These are phyloP conservation scores for Leccinum fuscescens DNA, from an alignment of 1,284 basidiomycete species.

Conservation along the genomic window DNA sequence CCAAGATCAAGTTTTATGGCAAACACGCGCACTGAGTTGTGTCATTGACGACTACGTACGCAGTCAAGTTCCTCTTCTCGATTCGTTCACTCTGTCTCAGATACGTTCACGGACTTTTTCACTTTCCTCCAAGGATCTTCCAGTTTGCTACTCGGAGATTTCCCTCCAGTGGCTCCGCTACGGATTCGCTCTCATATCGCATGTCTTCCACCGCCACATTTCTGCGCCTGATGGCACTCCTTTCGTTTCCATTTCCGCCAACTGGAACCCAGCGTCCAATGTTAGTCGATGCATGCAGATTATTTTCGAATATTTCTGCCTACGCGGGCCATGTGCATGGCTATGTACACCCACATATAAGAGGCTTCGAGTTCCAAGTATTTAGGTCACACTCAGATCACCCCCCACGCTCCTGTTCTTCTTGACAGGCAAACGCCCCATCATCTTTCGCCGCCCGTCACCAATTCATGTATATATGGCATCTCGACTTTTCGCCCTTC, in stretches of 20 bases:
- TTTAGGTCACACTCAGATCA: slow-evolving; percentile 11
- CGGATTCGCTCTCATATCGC: slow-evolving; percentile 16
- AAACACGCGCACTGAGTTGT: slow-evolving; percentile 8
- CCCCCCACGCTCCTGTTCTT: background rate
- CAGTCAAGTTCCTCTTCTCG: slow-evolving; percentile 1
- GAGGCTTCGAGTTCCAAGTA: slow-evolving; percentile 4
- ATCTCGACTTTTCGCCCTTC: slow-evolving; percentile 54
- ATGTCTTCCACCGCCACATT: slow-evolving; percentile 1
- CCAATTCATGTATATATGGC: slow-evolving; percentile 36
- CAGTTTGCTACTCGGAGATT: background rate
- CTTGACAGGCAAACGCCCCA: slow-evolving; percentile 9
- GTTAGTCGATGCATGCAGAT: slow-evolving; percentile 6
- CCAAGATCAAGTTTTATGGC: slow-evolving; percentile 7
- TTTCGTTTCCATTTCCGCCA: slow-evolving; percentile 29
- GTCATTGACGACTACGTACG: slow-evolving; percentile 6
- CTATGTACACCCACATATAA: slow-evolving; percentile 24
- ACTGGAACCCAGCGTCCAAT: slow-evolving; percentile 2
- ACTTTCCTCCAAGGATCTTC: slow-evolving; percentile 5
- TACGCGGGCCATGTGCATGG: slow-evolving; percentile 2
- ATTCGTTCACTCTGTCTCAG: background rate
- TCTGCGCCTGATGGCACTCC: slow-evolving; percentile 22
- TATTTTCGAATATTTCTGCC: background rate
- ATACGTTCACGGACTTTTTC: slow-evolving; percentile 5
- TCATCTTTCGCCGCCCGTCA: slow-evolving; percentile 1
- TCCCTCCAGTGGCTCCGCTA: background rate